phyloP scores from a whole-genome alignment of 1,139 yeast species.

The Candida smagusa region DNA sequence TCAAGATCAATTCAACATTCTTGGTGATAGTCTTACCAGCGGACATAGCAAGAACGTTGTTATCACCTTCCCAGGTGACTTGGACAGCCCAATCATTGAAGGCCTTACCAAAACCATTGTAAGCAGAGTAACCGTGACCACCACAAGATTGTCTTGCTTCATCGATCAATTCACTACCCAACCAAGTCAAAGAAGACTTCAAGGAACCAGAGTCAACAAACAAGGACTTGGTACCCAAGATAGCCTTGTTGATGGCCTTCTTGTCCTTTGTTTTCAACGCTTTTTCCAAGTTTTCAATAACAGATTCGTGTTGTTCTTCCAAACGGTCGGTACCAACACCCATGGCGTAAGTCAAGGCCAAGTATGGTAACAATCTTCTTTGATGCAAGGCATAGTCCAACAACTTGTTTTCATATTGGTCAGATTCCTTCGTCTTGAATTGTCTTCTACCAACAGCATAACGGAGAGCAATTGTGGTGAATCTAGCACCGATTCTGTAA shows the following conservation, averaged over 20 bases:
- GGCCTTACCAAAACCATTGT: constrained; percentile 86
- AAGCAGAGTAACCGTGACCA: constrained; percentile 92
- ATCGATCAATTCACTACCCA: constrained; percentile 73
- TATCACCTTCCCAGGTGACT: constrained; percentile 98
- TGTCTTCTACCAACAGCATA: constrained; percentile 90
- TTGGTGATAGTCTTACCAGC: constrained; percentile 77
- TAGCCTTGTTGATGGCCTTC: constrained; percentile 43
- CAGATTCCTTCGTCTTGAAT: constrained; percentile 46
- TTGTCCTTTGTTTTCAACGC: constrained; percentile 47
- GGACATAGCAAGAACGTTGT: constrained; percentile 78
- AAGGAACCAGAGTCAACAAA: constrained; percentile 86
- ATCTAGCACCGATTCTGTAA: constrained; percentile 74
- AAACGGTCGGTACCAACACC: constrained; percentile 71
- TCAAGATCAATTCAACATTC: constrained; percentile 37
- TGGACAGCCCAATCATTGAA: constrained; percentile 93
- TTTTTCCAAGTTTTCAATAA: constrained; percentile 54
- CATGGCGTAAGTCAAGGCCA: constrained; percentile 78
- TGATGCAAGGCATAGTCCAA: constrained; percentile 86
- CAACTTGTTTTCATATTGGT: constrained; percentile 54
- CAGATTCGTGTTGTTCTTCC: constrained; percentile 47
- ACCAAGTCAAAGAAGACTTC: constrained; percentile 90
- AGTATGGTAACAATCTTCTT: constrained; percentile 74
- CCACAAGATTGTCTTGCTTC: constrained; percentile 96
- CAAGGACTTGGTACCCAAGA: constrained; percentile 67
- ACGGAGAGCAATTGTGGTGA: constrained; percentile 79